These are phyloP conservation scores for Hanseniaspora meyeri DNA, from an alignment of 805 yeast species.

Conservation along the genomic window DNA sequence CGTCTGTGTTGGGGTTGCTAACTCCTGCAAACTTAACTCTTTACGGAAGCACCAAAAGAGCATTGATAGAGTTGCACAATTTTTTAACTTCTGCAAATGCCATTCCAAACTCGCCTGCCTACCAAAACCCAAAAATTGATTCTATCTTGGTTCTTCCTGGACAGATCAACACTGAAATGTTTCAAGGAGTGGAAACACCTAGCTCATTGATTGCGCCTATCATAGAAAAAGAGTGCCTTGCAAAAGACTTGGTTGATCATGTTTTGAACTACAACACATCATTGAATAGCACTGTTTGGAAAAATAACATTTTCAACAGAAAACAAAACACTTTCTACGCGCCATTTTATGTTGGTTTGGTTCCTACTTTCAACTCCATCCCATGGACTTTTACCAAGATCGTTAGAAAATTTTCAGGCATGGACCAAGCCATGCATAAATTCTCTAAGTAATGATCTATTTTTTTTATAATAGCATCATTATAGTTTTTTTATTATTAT, in stretches of 20 bases:
- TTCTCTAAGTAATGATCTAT: background rate
- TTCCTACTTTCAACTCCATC: conserved; percentile 57
- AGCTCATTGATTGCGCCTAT: conserved; percentile 70
- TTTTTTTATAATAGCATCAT: background rate
- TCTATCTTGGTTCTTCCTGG: conserved; percentile 80
- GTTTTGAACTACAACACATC: conserved; percentile 53
- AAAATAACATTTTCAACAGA: conserved; percentile 44
- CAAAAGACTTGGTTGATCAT: conserved; percentile 42
- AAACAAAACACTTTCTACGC: conserved; percentile 53
- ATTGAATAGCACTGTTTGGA: conserved; percentile 51
- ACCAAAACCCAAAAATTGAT: conserved; percentile 44
- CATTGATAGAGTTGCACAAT: conserved; percentile 72
- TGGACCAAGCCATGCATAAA: conserved; percentile 34
- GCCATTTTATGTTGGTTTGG: conserved; percentile 64
- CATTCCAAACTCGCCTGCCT: conserved; percentile 32
- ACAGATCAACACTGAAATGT: conserved; percentile 66
- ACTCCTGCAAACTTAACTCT: conserved; percentile 69
- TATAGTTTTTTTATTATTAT: too few relatives aligned
- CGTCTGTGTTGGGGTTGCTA: conserved; percentile 74
- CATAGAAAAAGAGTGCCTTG: conserved; percentile 55
- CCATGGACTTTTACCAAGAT: conserved; percentile 47
- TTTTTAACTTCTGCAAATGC: conserved; percentile 36
- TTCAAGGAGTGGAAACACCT: conserved; percentile 62
- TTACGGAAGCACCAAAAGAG: conserved; percentile 87
- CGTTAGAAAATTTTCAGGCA: conserved; percentile 45